A percentile compares a stretch with the other conserved stretches of the same genome.
Conservation (phyloP, 345 rosid species). For the Melaleuca quinquenervia region DNA sequence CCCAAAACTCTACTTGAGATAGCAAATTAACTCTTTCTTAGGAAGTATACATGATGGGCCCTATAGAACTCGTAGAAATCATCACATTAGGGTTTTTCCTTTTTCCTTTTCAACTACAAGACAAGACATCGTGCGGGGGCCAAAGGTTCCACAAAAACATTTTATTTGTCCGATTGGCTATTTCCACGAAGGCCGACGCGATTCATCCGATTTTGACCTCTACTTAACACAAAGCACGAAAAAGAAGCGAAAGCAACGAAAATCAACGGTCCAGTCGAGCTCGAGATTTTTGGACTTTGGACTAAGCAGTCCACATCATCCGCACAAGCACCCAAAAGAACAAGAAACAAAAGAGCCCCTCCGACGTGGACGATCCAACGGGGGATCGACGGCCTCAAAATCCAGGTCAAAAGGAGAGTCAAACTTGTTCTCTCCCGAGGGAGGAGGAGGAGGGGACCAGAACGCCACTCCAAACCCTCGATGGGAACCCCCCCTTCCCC, state of each 20-base stretch:
- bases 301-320: not conserved
- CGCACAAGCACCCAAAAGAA: not conserved
- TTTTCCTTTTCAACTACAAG: not conserved
- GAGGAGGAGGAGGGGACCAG: not conserved
- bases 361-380: slow-evolving; percentile 6
- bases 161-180: not conserved
- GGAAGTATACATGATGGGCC: not conserved
- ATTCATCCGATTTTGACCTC: not conserved
- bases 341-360: slow-evolving; percentile 1
- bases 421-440: not conserved
- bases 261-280: not conserved
- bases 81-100: not conserved
- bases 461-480: not conserved
- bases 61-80: not conserved
- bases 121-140: not conserved
- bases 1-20: not conserved
- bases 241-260: not conserved
- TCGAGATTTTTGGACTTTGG: not conserved
- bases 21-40: not conserved
- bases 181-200: not conserved
- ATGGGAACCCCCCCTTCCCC: not conserved
- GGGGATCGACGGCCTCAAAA: not conserved
- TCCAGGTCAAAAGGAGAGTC: not conserved
- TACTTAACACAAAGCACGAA: not conserved
- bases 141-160: not conserved